A percentile compares a stretch with the other conserved stretches of the same genome.
These are phyloP conservation scores for Fusarium sp. DNA, from an alignment of 2,329 filamentous ascomycete genomes.

Conservation along the genomic window DNA sequence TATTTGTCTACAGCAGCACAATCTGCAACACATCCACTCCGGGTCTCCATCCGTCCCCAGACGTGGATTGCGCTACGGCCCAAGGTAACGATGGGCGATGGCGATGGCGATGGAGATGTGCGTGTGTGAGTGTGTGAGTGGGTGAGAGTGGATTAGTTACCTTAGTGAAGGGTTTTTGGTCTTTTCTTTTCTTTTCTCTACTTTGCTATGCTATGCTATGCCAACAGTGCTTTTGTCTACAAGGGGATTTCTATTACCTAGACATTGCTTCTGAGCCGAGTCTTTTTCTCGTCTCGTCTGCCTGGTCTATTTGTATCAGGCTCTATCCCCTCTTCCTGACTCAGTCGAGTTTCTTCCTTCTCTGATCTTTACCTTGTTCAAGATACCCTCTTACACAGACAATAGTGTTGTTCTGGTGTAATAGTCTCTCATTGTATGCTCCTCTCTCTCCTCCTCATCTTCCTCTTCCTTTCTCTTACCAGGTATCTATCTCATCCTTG, in stretches of 20 bases:
- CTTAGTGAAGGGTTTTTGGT: slow-evolving; percentile 13
- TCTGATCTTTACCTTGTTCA: not conserved
- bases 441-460: not conserved
- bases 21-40: slow-evolving; percentile 21
- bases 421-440: slow-evolving; percentile 17
- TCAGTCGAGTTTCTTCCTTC: not conserved
- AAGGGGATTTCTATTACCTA: slow-evolving; percentile 17
- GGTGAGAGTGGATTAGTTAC: slow-evolving; percentile 2
- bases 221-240: slow-evolving; percentile 18
- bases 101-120: not conserved
- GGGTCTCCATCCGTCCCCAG: slow-evolving; percentile 41
- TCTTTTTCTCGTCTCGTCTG: not conserved
- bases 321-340: slow-evolving; percentile 1
- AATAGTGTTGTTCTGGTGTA: slow-evolving; percentile 13
- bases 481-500: slow-evolving; percentile 26
- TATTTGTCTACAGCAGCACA: not conserved
- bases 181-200: slow-evolving; percentile 3
- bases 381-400: slow-evolving; percentile 27
- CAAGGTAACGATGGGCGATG: slow-evolving; percentile 23
- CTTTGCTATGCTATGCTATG: not conserved
- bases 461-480: slow-evolving; percentile 21
- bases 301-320: slow-evolving; percentile 27
- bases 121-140: slow-evolving; percentile 22
- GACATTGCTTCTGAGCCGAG: slow-evolving; percentile 12
- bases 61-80: slow-evolving; percentile 34